Evolutionary conservation across 495 filamentous ascomycete genomes (phyloP).

Genomic region (Penicillium parvum): DNA sequence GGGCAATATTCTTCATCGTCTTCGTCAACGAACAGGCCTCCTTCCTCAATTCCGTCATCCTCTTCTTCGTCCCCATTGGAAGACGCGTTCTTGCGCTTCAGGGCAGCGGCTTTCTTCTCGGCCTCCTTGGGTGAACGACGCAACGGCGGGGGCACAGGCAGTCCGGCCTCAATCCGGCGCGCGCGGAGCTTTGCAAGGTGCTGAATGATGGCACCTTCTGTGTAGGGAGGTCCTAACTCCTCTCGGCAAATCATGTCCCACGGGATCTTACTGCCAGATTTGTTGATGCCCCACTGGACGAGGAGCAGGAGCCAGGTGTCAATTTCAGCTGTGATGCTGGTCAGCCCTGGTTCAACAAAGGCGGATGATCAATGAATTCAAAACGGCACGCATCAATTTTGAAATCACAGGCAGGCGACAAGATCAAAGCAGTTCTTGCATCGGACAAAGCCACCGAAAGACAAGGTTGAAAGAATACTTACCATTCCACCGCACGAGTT

Average conservation of each 20-base stretch:
- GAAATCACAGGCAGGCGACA: not conserved
- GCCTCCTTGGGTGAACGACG: slow-evolving; percentile 4
- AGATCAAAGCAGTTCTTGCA: not conserved
- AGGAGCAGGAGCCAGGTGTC: slow-evolving; percentile 41
- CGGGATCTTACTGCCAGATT: slow-evolving; percentile 31
- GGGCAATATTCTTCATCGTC: too few relatives aligned
- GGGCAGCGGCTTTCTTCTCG: too few relatives aligned
- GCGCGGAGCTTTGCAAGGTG: slow-evolving; percentile 45
- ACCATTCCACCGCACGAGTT: slow-evolving; percentile 46
- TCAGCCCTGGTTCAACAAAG: not conserved
- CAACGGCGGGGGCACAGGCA: slow-evolving; percentile 38
- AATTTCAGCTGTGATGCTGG: slow-evolving; percentile 31
- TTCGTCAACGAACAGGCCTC: too few relatives aligned
- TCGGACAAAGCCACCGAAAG: not conserved
- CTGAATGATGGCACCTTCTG: slow-evolving; percentile 44
- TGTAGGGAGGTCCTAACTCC: slow-evolving; percentile 34
- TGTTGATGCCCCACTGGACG: slow-evolving; percentile 41
- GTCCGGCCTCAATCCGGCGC: slow-evolving; percentile 24
- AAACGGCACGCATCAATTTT: not conserved
- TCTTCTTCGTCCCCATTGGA: too few relatives aligned
- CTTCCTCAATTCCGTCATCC: too few relatives aligned
- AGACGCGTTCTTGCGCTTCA: too few relatives aligned
- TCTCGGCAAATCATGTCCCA: slow-evolving; percentile 34
- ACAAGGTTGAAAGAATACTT: slow-evolving; percentile 7
- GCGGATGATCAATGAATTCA: not conserved